These are phyloP conservation scores for Yarrowia sp. DNA, from an alignment of 805 yeast species.

Conservation along the genomic window DNA sequence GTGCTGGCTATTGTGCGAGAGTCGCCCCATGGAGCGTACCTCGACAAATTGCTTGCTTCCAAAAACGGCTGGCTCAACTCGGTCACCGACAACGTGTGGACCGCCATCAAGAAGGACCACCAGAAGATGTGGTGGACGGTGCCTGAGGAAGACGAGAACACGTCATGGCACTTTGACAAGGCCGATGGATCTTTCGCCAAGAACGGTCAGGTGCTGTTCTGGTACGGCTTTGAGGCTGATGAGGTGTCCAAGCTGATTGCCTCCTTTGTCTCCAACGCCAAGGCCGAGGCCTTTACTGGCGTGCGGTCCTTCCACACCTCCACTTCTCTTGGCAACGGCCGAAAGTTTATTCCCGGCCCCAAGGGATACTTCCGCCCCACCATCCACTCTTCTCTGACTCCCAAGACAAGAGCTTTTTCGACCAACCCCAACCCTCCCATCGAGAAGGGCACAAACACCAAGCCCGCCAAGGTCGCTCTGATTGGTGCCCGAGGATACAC, in stretches of 20 bases:
- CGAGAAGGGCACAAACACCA: conserved; percentile 58
- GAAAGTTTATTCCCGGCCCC: conserved; percentile 28
- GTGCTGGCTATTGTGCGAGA: conserved; percentile 81
- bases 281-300: conserved; percentile 23
- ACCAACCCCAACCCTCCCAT: conserved; percentile 72
- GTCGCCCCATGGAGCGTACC: conserved; percentile 46
- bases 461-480: conserved; percentile 74
- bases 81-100: conserved; percentile 92
- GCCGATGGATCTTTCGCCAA: conserved; percentile 92
- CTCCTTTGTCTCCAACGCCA: conserved; percentile 42
- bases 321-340: conserved; percentile 20
- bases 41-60: conserved; percentile 84
- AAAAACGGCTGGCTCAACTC: conserved; percentile 96
- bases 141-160: conserved; percentile 83
- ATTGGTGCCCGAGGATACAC: conserved; percentile 99
- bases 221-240: conserved; percentile 83
- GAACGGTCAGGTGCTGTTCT: conserved; percentile 85
- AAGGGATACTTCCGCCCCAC: conserved; percentile 31
- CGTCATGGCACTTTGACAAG: conserved; percentile 86
- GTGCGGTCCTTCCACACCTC: conserved; percentile 27
- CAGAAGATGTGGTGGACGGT: conserved; percentile 80
- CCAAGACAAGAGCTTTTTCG: conserved; percentile 28
- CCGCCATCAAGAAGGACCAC: conserved; percentile 72
- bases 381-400: conserved; percentile 17
- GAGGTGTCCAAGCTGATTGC: conserved; percentile 63